Conservation (phyloP, 441 rosid genomes). For the Populus trichocarpa region DNA sequence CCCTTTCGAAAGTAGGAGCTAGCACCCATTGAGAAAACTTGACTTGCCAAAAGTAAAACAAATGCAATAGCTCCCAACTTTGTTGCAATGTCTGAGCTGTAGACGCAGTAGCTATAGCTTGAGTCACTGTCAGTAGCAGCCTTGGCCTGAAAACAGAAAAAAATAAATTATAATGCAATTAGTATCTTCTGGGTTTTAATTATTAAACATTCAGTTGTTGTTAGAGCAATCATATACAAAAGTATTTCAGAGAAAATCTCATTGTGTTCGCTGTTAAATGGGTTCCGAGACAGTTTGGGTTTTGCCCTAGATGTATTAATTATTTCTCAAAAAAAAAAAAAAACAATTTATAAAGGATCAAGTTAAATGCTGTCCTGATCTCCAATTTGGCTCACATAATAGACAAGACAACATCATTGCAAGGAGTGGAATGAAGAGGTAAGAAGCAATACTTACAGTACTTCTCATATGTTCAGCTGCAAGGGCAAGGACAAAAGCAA, state of each 20-base stretch:
- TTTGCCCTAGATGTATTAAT: background rate
- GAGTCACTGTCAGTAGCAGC: background rate
- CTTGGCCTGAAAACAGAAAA: constrained; percentile 1
- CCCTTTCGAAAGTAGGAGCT: constrained; percentile 67
- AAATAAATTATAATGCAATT: too few species aligned
- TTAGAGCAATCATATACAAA: background rate
- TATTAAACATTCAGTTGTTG: background rate
- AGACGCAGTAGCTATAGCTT: background rate
- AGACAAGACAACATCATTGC: background rate
- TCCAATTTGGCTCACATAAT: background rate
- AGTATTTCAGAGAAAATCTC: background rate
- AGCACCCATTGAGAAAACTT: constrained; percentile 49
- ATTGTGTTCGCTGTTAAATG: background rate
- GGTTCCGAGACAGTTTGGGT: background rate
- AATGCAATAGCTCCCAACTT: constrained; percentile 37
- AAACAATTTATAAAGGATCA: background rate
- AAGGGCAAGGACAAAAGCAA: constrained; percentile 70
- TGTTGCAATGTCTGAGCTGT: constrained; percentile 3
- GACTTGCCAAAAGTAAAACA: constrained; percentile 51
- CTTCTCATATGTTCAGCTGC: constrained; percentile 77
- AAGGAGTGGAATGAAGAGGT: background rate
- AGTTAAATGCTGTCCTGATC: background rate
- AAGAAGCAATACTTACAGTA: constrained; percentile 39
- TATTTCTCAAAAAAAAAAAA: too few species aligned
- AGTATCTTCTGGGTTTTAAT: background rate